These are phyloP conservation scores for Capronia epimyces DNA, from an alignment of 2,329 filamentous ascomycete species.

Conservation along the genomic window DNA sequence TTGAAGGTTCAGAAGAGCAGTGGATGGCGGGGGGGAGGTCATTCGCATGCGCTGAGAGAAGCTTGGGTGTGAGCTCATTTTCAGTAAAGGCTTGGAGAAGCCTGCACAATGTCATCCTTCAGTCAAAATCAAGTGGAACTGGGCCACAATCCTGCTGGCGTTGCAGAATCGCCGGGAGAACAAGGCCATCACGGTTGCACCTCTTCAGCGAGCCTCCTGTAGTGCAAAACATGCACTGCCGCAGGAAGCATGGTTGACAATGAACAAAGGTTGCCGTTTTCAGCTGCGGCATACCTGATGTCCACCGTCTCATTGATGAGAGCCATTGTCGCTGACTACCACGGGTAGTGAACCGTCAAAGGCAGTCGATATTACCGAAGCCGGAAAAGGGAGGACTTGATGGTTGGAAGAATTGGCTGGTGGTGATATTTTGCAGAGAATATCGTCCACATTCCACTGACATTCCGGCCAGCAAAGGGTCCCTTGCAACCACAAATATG, in stretches of 20 bases:
- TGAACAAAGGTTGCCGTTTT: slow-evolving; percentile 16
- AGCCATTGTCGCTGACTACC: slow-evolving; percentile 9
- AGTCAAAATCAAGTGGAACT: neutral
- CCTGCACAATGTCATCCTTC: neutral
- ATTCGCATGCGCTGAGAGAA: slow-evolving; percentile 11
- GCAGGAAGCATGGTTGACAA: neutral
- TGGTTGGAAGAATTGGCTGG: neutral
- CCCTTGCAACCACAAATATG: neutral
- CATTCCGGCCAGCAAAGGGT: neutral
- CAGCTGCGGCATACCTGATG: slow-evolving; percentile 1
- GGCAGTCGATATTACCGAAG: neutral
- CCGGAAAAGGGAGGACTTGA: neutral
- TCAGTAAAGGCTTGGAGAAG: neutral
- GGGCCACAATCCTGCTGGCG: neutral
- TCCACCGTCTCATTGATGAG: neutral
- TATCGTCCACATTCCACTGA: slow-evolving; percentile 15
- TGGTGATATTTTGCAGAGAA: neutral
- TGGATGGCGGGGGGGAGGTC: slow-evolving; percentile 23
- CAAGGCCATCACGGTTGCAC: neutral
- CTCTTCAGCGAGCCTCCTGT: neutral
- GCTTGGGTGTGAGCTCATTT: slow-evolving; percentile 13
- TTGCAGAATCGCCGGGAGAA: neutral
- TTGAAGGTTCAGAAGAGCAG: slow-evolving; percentile 24
- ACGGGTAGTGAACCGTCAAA: neutral
- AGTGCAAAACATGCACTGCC: neutral